Conservation (phyloP, 768 basidiomycete species). For the Pisolithus tinctorius region DNA sequence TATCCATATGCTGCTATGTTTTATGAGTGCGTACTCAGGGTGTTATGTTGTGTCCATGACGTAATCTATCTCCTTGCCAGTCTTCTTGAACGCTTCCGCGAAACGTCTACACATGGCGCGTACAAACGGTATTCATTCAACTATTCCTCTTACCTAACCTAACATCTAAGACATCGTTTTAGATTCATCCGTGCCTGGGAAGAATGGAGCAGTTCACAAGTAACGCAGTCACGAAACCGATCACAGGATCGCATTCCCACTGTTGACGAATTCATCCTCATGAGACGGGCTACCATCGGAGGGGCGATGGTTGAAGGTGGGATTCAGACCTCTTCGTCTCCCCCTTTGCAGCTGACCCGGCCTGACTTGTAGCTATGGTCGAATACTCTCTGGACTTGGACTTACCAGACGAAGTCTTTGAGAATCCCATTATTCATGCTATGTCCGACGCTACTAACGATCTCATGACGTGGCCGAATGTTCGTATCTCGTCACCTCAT, state of each 20-base stretch:
- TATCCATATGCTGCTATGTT: slow-evolving; percentile 34
- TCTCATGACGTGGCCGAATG: slow-evolving; percentile 38
- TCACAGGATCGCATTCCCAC: slow-evolving; percentile 31
- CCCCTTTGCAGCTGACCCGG: background rate
- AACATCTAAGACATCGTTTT: slow-evolving; percentile 1
- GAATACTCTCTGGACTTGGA: slow-evolving; percentile 33
- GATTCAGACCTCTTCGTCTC: background rate
- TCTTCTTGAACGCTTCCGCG: slow-evolving; percentile 28
- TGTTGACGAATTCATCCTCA: slow-evolving; percentile 32
- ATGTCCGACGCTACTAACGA: slow-evolving; percentile 36
- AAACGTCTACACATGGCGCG: slow-evolving; percentile 31
- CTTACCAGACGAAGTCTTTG: slow-evolving; percentile 31
- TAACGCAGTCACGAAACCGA: slow-evolving; percentile 29
- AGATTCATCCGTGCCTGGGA: slow-evolving; percentile 32
- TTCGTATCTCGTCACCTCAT: slow-evolving; percentile 12
- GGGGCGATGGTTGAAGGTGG: slow-evolving; percentile 33
- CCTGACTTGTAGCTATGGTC: slow-evolving; percentile 23
- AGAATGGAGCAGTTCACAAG: slow-evolving; percentile 30
- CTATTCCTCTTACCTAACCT: background rate
- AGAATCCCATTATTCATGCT: slow-evolving; percentile 25
- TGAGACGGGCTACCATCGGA: slow-evolving; percentile 32
- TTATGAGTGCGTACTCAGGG: slow-evolving; percentile 26
- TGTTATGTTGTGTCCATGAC: slow-evolving; percentile 4
- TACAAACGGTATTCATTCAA: slow-evolving; percentile 22
- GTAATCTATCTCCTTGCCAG: slow-evolving; percentile 10